Percentiles rank a stretch among this genome's conserved stretches.
phyloP scores from a whole-genome alignment of 2,329 filamentous ascomycete species.

The Talaromyces pinophilus region DNA sequence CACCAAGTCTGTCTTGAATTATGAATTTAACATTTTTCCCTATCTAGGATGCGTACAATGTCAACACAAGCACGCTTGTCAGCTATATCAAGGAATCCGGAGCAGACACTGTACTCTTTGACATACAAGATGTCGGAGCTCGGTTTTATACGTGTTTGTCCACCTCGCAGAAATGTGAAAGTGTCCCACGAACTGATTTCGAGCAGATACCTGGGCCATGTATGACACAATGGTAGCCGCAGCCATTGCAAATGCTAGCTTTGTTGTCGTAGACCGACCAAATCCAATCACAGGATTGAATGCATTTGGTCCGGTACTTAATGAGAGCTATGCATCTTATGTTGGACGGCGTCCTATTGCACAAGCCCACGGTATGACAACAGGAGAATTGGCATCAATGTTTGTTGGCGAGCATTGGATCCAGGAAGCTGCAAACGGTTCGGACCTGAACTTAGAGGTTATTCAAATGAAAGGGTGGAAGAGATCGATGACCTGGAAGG shows the following conservation, averaged over 20 bases:
- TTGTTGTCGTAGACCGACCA: constrained; percentile 17
- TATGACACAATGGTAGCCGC: constrained; percentile 21
- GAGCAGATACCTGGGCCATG: constrained; percentile 20
- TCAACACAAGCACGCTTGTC: constrained; percentile 15
- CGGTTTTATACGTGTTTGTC: constrained; percentile 19
- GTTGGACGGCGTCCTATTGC: constrained; percentile 19
- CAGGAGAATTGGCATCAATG: constrained; percentile 17
- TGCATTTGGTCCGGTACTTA: constrained; percentile 18
- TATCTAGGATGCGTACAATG: constrained; percentile 19
- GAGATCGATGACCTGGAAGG: constrained; percentile 19
- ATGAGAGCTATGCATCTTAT: constrained; percentile 21
- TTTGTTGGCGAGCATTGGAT: constrained; percentile 20
- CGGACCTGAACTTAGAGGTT: constrained; percentile 9
- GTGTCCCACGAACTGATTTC: background rate
- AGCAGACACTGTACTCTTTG: constrained; percentile 20
- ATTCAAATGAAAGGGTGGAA: constrained; percentile 20
- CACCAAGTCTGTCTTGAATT: too few species aligned
- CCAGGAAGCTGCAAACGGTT: constrained; percentile 14
- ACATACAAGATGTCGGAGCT: constrained; percentile 21
- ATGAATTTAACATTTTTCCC: too few species aligned
- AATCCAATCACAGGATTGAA: constrained; percentile 21
- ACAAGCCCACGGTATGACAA: constrained; percentile 20
- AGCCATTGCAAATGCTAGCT: constrained; percentile 13
- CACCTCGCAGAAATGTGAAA: too few species aligned
- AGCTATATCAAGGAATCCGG: constrained; percentile 18